phyloP scores from a whole-genome alignment of 75 land plant species.

The Sequoia sempervirens region DNA sequence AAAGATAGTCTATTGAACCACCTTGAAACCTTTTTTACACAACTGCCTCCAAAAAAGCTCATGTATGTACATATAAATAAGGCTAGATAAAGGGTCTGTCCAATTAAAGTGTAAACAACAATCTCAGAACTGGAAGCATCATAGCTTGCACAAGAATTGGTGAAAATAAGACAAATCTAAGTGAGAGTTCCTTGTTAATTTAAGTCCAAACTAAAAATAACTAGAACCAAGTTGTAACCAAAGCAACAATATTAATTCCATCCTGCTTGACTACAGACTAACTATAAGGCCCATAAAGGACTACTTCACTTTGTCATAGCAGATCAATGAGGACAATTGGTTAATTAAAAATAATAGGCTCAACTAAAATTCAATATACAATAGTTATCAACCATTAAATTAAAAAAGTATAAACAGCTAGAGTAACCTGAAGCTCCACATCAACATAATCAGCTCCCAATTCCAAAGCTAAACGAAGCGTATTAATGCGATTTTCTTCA shows the following conservation, averaged over 20 bases:
- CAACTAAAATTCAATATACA: neutral
- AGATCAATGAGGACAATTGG: neutral
- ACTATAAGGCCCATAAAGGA: neutral
- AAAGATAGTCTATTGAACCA: neutral
- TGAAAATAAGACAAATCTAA: neutral
- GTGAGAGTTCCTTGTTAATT: neutral
- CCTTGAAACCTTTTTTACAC: neutral
- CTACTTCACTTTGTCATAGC: neutral
- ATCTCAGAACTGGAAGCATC: neutral
- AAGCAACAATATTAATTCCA: neutral
- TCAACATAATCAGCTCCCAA: slow-evolving; percentile 46
- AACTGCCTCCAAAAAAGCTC: neutral
- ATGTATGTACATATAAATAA: neutral
- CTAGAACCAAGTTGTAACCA: neutral
- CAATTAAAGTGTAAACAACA: neutral
- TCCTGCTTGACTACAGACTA: neutral
- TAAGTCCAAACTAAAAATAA: neutral
- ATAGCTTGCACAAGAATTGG: neutral
- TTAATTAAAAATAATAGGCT: neutral
- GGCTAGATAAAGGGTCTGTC: neutral
- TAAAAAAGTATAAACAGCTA: neutral
- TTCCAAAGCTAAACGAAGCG: slow-evolving; percentile 24
- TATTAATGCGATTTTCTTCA: slow-evolving; percentile 25
- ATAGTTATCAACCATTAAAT: neutral
- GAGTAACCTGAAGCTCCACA: slow-evolving; percentile 40